Base-by-base conservation (phyloP, 2,329 filamentous ascomycete genomes). In the Monilinia fructicola region DNA sequence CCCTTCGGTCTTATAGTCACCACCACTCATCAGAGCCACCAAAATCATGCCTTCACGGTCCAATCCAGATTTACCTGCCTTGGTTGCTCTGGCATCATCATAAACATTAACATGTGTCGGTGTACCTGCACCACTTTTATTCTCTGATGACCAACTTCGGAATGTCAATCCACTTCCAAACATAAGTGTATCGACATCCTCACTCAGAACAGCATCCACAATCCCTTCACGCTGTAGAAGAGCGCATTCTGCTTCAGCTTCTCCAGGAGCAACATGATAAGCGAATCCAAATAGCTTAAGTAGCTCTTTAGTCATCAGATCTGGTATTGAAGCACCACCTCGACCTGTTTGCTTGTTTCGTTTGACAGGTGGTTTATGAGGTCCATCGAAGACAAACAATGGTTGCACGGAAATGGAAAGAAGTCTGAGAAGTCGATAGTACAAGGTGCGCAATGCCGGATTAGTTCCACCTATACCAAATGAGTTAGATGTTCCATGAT, bases 131-230 rank as follows among this genome's bases (percentile, higher is more conserved):
- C 82, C 80, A n/a, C 81, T 83, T 54, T 81, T 83, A 16, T 82
- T 83, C 75, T 96, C 92, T 3, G 90, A 84, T 0, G 91, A 91
- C 88, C 92, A 97, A 73, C 92, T 94, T 61, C 92, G 85, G 53
- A 97, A 79, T 0, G 90, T 94, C 48, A 87, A 79, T 0, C 85
- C 88, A 70, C 92, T 95, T 1, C 95, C 95, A 79, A 98, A 98
- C 94, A 98, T 98, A 73, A 98, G 85, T 2, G 94, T 95, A 76
- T 99, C 95, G 54, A 97, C 93, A 81, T 99, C 95, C 77, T 99
- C 93, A 77, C 92, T 97, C 73, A 99, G 82, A 1, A 98, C 95
- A 0, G 92, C 94, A 77, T 99, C 95, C 0, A 97, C 93, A 11
- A 97, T 81, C 0, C 92, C 93, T 55, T 89, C 84, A 67, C 84